These are phyloP conservation scores for Tulasnella sp. DNA, from an alignment of 768 basidiomycete genomes.

Conservation along the genomic window DNA sequence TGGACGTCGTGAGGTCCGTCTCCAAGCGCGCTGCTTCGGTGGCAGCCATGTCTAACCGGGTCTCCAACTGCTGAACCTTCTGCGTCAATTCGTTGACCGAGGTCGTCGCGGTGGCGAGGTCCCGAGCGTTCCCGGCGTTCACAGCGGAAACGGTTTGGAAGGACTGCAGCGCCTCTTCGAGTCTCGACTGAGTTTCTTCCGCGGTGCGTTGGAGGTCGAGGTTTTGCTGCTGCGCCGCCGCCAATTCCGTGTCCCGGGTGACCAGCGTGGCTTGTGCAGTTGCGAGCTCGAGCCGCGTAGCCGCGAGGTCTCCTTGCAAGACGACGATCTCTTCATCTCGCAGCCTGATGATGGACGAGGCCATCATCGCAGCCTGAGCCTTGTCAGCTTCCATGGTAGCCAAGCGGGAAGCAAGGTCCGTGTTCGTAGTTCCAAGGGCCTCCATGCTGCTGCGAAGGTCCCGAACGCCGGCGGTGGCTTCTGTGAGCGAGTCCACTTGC, in stretches of 20 bases:
- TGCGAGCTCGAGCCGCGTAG: too few relatives aligned
- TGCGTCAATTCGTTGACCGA: neutral
- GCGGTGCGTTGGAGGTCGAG: too few relatives aligned
- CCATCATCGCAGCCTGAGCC: too few relatives aligned
- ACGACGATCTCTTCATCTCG: too few relatives aligned
- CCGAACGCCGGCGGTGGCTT: neutral
- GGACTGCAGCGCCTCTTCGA: too few relatives aligned
- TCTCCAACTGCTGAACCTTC: neutral
- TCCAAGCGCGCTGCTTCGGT: neutral
- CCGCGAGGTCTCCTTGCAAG: too few relatives aligned
- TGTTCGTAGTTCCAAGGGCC: neutral
- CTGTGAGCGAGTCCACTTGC: neutral
- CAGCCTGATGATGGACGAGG: too few relatives aligned
- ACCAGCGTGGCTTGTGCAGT: too few relatives aligned
- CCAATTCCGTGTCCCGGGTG: too few relatives aligned
- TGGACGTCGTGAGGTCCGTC: neutral
- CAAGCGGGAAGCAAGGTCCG: neutral
- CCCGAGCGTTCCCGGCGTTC: neutral
- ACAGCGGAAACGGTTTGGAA: neutral
- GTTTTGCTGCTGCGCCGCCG: too few relatives aligned
- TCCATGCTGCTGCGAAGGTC: neutral
- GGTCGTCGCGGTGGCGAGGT: neutral
- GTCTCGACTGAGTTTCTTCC: too few relatives aligned
- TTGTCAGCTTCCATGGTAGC: too few relatives aligned
- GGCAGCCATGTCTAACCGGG: neutral